phyloP scores from a whole-genome alignment of 768 basidiomycete genomes.

The Pholiota microspora region DNA sequence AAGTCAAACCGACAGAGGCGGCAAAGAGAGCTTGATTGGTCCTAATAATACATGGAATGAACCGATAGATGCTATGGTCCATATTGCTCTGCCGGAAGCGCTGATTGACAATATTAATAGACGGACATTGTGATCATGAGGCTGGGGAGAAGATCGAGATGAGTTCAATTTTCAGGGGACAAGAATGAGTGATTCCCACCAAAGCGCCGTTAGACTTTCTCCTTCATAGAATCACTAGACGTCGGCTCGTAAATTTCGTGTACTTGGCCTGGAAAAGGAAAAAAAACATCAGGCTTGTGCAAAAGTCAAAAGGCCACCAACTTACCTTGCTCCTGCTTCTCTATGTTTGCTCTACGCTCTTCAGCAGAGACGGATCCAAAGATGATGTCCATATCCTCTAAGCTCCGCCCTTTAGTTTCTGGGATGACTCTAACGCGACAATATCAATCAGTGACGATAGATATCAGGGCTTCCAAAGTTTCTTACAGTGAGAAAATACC shows the following conservation, averaged over 20 bases:
- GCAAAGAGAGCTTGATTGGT: not conserved
- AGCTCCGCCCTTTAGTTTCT: conserved; percentile 57
- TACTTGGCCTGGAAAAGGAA: not conserved
- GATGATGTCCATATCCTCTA: conserved; percentile 54
- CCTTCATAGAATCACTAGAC: not conserved
- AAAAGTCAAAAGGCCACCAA: not conserved
- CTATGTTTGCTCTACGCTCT: conserved; percentile 52
- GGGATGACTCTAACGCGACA: conserved; percentile 44
- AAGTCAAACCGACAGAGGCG: not conserved
- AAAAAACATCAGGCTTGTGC: not conserved
- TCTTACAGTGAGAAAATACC: conserved; percentile 62
- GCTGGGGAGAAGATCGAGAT: not conserved
- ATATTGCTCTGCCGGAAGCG: not conserved
- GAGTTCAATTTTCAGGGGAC: not conserved
- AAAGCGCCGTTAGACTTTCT: not conserved
- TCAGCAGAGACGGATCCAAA: conserved; percentile 58
- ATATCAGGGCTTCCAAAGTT: not conserved
- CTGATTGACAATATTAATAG: not conserved
- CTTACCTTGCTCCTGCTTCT: conserved; percentile 39
- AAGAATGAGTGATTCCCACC: not conserved
- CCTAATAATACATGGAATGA: conserved; percentile 7
- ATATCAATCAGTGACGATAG: not conserved
- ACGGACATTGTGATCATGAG: not conserved
- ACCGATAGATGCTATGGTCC: not conserved
- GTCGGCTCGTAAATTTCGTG: not conserved